These are phyloP conservation scores for Trichoderma semiorbis DNA, from an alignment of 2,329 filamentous ascomycete genomes.

Conservation along the genomic window DNA sequence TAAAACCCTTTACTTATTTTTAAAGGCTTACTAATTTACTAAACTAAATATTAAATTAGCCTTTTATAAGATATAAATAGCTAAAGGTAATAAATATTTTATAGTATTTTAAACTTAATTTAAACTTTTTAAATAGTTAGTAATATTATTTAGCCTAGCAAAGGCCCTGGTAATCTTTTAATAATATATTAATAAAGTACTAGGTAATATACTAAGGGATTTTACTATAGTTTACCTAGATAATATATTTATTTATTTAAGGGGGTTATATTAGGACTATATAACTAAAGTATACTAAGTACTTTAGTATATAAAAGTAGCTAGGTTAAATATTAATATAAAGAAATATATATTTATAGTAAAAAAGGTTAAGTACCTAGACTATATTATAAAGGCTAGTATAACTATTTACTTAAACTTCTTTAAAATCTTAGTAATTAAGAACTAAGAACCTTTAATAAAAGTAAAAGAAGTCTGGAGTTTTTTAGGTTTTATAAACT, in stretches of 20 bases:
- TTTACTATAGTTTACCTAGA: not conserved
- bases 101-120: not conserved
- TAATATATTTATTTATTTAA: conserved; percentile 6
- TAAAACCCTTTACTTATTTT: not conserved
- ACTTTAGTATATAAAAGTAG: not conserved
- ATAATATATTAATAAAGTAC: conserved; percentile 5
- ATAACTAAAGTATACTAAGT: not conserved
- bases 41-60: not conserved
- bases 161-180: not conserved
- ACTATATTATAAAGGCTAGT: no score
- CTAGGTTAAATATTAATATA: not conserved
- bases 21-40: not conserved
- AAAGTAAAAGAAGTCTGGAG: no score
- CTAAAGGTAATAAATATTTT: not conserved
- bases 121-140: conserved; percentile 7
- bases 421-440: no score
- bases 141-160: not conserved
- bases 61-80: not conserved
- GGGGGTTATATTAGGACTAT: no score
- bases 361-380: no score
- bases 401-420: no score
- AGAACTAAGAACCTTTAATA: no score
- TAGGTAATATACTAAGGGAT: not conserved
- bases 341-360: no score
- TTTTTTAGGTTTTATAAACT: no score